Base-by-base conservation (phyloP, 352 stramenopile species). In the Phytophthora macrochlamydospora region DNA sequence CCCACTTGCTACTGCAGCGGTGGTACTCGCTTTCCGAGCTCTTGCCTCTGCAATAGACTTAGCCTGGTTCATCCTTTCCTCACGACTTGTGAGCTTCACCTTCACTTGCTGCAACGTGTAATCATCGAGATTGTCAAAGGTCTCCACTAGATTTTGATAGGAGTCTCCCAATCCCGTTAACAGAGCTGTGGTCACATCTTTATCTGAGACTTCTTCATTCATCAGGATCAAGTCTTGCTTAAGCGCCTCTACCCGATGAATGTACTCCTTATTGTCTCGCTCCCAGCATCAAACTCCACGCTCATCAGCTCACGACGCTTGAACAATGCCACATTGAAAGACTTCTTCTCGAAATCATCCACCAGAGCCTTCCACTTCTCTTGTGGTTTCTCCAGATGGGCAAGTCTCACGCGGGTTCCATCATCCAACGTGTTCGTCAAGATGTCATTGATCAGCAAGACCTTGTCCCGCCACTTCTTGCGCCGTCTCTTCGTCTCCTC, bases 301-400 rank as follows among this genome's bases (percentile, higher is more conserved):
- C 61, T 67, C 1, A 67, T 5, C 4, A 67, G 29, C 51, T 61
- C 59, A 28, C 45, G 12, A 18, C 45, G 28, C 28, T 67, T 60
- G 12, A 67, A 61, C 2, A 67, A 59, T 37, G 51, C 51, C 7
- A 67, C 60, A 29, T n/a, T 37, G 29, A 59, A 67, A 9, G 52
- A 60, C 18, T 61, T 67, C 35, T 67, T 67, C 33, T 67, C 59
- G n/a, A 67, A 67, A 31, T 60, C 32, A n/a, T 60, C 59, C 18
- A 56, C 59, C 3, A 56, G 32, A 45, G 35, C 24, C 42, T 2
- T 52, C 60, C 51, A 56, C 33, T 61, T 62, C 4, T 13, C 30
- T 38, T 67, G 60, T 1, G 60, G 60, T 0, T 29, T 61, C 11
- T 62, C 7, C 52, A 67, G 33, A 52, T 62, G 51, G 6, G 45